These are phyloP conservation scores for Theileria equi DNA, from an alignment of 169 alveolate genomes.

Conservation along the genomic window DNA sequence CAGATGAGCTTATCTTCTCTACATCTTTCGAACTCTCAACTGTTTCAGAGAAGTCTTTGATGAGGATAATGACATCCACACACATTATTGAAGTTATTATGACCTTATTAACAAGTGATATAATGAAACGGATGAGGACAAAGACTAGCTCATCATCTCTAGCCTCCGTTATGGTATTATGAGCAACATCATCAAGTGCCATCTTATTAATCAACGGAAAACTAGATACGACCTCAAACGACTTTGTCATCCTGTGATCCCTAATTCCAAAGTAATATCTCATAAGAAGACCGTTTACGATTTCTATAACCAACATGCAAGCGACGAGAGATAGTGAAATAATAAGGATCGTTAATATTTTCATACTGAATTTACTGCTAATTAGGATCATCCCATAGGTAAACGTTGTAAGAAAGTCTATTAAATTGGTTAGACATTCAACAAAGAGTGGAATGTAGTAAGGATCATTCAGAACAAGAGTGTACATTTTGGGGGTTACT, in stretches of 20 bases:
- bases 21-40: constrained; percentile 5
- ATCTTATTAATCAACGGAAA: constrained; percentile 5
- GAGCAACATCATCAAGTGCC: constrained; percentile 48
- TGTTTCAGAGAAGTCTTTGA: constrained; percentile 27
- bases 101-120: constrained; percentile 20
- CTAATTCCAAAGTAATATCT: constrained; percentile 20
- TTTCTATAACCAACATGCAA: constrained; percentile 19
- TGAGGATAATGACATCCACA: constrained; percentile 16
- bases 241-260: constrained; percentile 40
- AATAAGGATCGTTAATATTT: neutral
- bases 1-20: constrained; percentile 17
- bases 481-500: constrained; percentile 36
- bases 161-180: constrained; percentile 31
- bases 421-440: constrained; percentile 21
- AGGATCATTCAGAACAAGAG: constrained; percentile 23
- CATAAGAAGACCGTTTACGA: constrained; percentile 18
- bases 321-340: constrained; percentile 5
- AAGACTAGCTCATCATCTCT: constrained; percentile 41
- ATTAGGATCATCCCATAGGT: constrained; percentile 14
- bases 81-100: neutral
- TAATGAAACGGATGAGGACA: constrained; percentile 11
- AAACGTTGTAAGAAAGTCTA: constrained; percentile 13
- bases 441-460: constrained; percentile 15
- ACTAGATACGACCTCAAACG: constrained; percentile 21
- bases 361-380: neutral